Conservation (phyloP, 1,284 basidiomycete species). For the Abortiporus biennis region DNA sequence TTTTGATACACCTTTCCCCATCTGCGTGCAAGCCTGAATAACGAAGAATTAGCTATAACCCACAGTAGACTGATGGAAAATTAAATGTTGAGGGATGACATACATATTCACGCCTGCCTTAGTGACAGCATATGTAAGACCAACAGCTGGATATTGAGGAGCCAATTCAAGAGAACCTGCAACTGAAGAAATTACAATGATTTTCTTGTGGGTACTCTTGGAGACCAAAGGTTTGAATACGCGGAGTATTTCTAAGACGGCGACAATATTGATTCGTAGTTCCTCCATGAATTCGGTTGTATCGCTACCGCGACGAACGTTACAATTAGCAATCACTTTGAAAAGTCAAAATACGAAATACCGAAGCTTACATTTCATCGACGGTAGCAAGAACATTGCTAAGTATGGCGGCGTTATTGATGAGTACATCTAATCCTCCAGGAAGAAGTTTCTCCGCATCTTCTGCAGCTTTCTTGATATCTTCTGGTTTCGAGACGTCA, state of each 20-base stretch:
- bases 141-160: background rate
- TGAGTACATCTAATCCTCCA: conserved; percentile 3
- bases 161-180: conserved; percentile 1
- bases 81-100: background rate
- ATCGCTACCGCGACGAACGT: background rate
- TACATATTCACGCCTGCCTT: conserved; percentile 11
- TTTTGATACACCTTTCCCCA: conserved; percentile 3
- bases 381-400: background rate
- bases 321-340: background rate
- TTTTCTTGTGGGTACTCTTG: conserved; percentile 4
- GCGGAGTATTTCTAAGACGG: conserved; percentile 4
- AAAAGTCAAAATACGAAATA: background rate
- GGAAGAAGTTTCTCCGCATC: conserved; percentile 1
- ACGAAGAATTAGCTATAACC: background rate
- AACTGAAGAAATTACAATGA: conserved; percentile 1
- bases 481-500: background rate
- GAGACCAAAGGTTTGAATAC: conserved; percentile 6
- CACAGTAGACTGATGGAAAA: background rate
- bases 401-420: conserved; percentile 4
- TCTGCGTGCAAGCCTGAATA: conserved; percentile 5
- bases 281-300: conserved; percentile 3
- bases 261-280: conserved; percentile 2
- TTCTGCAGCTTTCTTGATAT: background rate
- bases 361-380: background rate
- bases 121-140: background rate